phyloP scores from a whole-genome alignment of 2,329 filamentous ascomycete genomes.

The Talaromyces sp. region DNA sequence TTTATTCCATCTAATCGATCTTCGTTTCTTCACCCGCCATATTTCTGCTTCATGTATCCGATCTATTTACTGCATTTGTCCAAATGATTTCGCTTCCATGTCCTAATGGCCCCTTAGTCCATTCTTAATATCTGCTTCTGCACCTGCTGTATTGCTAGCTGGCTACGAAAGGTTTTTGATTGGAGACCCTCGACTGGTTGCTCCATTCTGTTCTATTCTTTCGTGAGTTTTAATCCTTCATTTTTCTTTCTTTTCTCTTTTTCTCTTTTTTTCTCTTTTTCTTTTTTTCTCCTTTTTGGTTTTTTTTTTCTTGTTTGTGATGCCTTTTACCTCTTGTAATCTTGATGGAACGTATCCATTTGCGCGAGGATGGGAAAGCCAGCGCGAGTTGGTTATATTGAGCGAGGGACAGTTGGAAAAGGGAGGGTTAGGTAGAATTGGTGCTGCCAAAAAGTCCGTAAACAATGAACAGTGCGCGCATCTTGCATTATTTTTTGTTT shows the following conservation, averaged over 20 bases:
- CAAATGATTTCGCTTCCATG: constrained; percentile 17
- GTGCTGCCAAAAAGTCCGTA: neutral
- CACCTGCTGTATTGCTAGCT: constrained; percentile 36
- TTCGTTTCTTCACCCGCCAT: constrained; percentile 11
- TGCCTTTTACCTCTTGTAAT: constrained; percentile 15
- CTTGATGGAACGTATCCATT: neutral
- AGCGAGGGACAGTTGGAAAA: neutral
- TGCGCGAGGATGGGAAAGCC: neutral
- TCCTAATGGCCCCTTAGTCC: constrained; percentile 12
- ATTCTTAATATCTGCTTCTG: constrained; percentile 18
- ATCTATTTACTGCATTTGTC: constrained; percentile 18
- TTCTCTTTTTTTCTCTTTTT: constrained; percentile 13
- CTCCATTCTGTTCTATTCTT: constrained; percentile 16
- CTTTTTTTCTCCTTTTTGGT: constrained; percentile 8
- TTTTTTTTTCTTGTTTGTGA: constrained; percentile 18
- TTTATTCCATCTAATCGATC: constrained; percentile 9
- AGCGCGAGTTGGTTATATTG: neutral
- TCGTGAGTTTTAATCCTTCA: constrained; percentile 14
- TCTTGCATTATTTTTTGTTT: neutral
- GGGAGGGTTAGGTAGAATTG: neutral
- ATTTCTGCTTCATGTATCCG: constrained; percentile 22
- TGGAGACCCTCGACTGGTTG: constrained; percentile 19
- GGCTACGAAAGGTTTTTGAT: constrained; percentile 26
- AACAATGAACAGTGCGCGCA: neutral
- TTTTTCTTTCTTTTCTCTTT: constrained; percentile 17